Evolutionary conservation across 768 basidiomycete species (phyloP).

Genomic region (Leccinum barrowsii): DNA sequence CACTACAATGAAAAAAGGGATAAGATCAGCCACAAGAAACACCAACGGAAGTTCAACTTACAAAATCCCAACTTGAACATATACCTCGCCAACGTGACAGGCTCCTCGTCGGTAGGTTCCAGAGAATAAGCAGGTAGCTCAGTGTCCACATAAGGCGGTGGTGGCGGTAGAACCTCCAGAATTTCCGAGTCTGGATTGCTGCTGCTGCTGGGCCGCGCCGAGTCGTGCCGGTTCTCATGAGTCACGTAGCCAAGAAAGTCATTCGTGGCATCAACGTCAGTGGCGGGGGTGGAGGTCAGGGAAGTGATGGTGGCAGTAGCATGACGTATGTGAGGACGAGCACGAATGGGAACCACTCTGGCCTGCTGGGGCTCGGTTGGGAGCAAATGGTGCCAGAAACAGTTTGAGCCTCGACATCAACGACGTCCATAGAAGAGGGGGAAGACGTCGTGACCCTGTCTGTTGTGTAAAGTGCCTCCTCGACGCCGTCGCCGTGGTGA

Average conservation of each 20-base stretch:
- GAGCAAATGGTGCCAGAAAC: slow-evolving; percentile 3
- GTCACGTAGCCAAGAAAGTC: slow-evolving; percentile 29
- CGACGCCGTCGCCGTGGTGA: slow-evolving; percentile 98
- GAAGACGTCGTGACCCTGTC: slow-evolving; percentile 89
- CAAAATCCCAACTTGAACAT: slow-evolving; percentile 50
- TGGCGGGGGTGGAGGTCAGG: not conserved
- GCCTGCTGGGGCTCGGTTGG: slow-evolving; percentile 6
- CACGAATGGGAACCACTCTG: slow-evolving; percentile 2
- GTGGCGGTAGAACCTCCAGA: slow-evolving; percentile 4
- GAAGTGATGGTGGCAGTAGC: not conserved
- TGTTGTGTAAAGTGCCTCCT: slow-evolving; percentile 97
- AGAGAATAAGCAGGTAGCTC: slow-evolving; percentile 35
- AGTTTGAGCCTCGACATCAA: slow-evolving; percentile 17
- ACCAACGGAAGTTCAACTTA: slow-evolving; percentile 26
- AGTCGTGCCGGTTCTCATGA: slow-evolving; percentile 32
- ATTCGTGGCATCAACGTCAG: slow-evolving; percentile 16
- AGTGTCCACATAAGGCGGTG: slow-evolving; percentile 30
- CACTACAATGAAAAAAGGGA: slow-evolving; percentile 26
- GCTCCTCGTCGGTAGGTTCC: slow-evolving; percentile 28
- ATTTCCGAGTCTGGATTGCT: not conserved
- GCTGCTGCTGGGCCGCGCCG: not conserved
- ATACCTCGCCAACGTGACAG: slow-evolving; percentile 42
- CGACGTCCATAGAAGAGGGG: not conserved
- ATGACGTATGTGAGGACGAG: slow-evolving; percentile 2
- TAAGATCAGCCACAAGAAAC: not conserved